Conservation (phyloP, 1,139 yeast species). For the Meyerozyma guilliermondii region DNA sequence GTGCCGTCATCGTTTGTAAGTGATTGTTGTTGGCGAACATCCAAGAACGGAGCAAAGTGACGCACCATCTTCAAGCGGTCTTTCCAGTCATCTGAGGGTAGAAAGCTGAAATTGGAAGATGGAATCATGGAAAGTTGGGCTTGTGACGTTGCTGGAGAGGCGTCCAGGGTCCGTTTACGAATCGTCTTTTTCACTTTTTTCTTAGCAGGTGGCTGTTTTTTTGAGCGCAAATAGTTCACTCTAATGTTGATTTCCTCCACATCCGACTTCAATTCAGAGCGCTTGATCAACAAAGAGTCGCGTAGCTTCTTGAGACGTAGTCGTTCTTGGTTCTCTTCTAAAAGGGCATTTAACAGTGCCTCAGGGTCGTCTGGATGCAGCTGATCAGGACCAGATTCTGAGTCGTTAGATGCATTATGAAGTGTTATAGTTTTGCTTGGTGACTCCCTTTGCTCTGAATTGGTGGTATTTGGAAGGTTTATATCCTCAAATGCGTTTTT, state of each 20-base stretch:
- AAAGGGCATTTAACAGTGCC: neutral
- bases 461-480: neutral
- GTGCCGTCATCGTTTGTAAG: slow-evolving; percentile 6
- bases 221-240: neutral
- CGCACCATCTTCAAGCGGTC: slow-evolving; percentile 22
- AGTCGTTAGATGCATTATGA: neutral
- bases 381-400: neutral
- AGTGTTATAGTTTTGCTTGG: neutral
- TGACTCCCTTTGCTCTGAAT: neutral
- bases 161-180: neutral
- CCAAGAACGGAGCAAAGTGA: slow-evolving; percentile 24
- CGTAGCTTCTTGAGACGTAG: neutral
- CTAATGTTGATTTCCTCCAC: neutral
- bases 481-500: neutral
- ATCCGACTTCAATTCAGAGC: neutral
- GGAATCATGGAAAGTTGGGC: neutral
- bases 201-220: neutral
- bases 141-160: neutral
- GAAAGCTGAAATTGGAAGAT: slow-evolving; percentile 21
- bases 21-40: slow-evolving; percentile 14
- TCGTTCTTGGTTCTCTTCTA: slow-evolving; percentile 1
- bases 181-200: neutral
- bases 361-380: neutral
- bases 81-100: slow-evolving; percentile 34
- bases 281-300: neutral